These are phyloP conservation scores for Mucor plumbeus DNA, from an alignment of 371 early-diverging fungal species.

Conservation along the genomic window DNA sequence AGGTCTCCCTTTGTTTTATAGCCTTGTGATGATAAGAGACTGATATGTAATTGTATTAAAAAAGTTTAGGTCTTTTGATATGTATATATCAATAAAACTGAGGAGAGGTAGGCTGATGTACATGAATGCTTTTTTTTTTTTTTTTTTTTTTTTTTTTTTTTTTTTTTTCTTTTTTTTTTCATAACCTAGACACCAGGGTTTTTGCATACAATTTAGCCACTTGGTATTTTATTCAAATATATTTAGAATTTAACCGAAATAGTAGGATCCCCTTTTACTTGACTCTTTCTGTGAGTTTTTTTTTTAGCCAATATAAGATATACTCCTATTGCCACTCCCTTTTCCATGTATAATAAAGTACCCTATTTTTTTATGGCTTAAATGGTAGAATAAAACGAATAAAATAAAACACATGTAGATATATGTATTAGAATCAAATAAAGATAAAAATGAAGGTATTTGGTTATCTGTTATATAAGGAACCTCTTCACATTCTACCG, in stretches of 20 bases:
- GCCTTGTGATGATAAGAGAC: not conserved
- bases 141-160: no score
- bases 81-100: not conserved
- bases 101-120: not conserved
- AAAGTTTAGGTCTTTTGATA: not conserved
- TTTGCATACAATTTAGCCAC: conserved; percentile 2
- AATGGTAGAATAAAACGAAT: not conserved
- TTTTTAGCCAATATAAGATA: not conserved
- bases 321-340: conserved; percentile 8
- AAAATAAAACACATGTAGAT: not conserved
- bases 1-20: not conserved
- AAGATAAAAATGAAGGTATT: no score
- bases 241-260: not conserved
- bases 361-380: not conserved
- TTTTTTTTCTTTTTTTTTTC: no score
- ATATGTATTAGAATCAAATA: not conserved
- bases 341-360: not conserved
- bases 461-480: not conserved
- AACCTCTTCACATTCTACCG: not conserved
- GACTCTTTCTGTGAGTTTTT: conserved; percentile 4
- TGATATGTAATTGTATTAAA: no score
- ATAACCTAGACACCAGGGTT: not conserved
- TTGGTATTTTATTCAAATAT: not conserved
- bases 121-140: not conserved
- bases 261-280: not conserved